These are phyloP conservation scores for Heritiera fomes DNA, from an alignment of 345 rosid species.

Conservation along the genomic window DNA sequence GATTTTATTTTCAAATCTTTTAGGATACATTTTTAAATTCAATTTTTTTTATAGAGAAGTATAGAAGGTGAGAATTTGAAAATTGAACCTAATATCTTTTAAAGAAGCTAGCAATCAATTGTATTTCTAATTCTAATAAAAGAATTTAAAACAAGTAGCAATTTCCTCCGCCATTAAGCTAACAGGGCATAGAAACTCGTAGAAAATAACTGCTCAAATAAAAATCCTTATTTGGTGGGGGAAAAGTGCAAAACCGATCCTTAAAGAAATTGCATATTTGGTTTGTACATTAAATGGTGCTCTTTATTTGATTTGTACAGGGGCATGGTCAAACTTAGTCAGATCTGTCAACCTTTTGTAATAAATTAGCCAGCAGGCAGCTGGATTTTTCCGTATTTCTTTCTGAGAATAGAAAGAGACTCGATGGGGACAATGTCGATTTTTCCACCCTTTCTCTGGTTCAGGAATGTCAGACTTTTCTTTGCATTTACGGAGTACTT, in stretches of 20 bases:
- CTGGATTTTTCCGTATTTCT: background rate
- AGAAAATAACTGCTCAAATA: background rate
- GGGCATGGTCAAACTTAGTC: background rate
- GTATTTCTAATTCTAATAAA: too few species aligned
- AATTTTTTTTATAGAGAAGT: too few species aligned
- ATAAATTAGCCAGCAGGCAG: background rate
- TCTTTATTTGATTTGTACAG: too few species aligned
- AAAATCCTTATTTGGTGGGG: background rate
- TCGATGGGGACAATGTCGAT: background rate
- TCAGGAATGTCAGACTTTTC: background rate
- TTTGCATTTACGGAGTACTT: background rate
- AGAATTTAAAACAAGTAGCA: too few species aligned
- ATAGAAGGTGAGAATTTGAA: too few species aligned
- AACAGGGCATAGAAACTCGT: too few species aligned
- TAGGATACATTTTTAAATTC: too few species aligned
- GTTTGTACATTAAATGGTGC: background rate
- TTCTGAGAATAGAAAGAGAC: background rate
- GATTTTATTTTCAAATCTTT: too few species aligned
- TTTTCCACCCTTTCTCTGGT: background rate
- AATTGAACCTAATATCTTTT: too few species aligned
- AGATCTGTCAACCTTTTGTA: background rate
- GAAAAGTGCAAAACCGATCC: background rate
- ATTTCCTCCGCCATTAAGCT: too few species aligned
- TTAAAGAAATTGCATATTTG: background rate
- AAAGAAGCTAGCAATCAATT: too few species aligned